Evolutionary conservation across 768 basidiomycete genomes (phyloP).

Genomic region (Omphalotus guepiniiformis): DNA sequence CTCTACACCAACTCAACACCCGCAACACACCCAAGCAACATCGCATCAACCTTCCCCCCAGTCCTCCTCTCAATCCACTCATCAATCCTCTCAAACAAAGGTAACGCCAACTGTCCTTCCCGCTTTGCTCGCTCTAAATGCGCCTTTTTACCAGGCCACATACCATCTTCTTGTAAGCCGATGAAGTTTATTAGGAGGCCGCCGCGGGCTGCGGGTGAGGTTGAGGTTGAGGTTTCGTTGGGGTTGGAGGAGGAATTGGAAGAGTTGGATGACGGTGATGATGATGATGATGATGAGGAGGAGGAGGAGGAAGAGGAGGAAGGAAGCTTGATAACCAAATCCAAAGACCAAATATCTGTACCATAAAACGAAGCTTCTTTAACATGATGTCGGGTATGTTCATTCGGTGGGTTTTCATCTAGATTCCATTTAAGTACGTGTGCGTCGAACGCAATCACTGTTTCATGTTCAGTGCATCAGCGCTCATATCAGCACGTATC

Average conservation of each 20-base stretch:
- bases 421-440: conserved; percentile 85
- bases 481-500: too few species aligned
- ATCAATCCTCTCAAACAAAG: conserved; percentile 72
- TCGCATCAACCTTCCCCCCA: conserved; percentile 60
- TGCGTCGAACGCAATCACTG: conserved; percentile 87
- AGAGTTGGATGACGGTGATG: conserved; percentile 7
- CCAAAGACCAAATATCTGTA: conserved; percentile 64
- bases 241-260: too few species aligned
- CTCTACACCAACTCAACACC: conserved; percentile 29
- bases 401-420: conserved; percentile 72
- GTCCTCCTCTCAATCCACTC: conserved; percentile 65
- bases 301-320: too few species aligned
- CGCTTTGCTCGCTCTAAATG: conserved; percentile 15
- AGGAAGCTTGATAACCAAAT: conserved; percentile 63
- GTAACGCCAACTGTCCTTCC: conserved; percentile 58
- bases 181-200: conserved; percentile 66
- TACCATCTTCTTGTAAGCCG: conserved; percentile 76
- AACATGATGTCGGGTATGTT: conserved; percentile 78
- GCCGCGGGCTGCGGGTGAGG: background rate
- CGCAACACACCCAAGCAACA: conserved; percentile 67
- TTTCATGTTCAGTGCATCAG: too few species aligned
- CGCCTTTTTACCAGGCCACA: conserved; percentile 70
- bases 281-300: too few species aligned
- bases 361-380: conserved; percentile 90
- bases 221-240: conserved; percentile 2